These are phyloP conservation scores for Avena sativa DNA, from an alignment of 176 grass and related monocot genomes.

Conservation along the genomic window DNA sequence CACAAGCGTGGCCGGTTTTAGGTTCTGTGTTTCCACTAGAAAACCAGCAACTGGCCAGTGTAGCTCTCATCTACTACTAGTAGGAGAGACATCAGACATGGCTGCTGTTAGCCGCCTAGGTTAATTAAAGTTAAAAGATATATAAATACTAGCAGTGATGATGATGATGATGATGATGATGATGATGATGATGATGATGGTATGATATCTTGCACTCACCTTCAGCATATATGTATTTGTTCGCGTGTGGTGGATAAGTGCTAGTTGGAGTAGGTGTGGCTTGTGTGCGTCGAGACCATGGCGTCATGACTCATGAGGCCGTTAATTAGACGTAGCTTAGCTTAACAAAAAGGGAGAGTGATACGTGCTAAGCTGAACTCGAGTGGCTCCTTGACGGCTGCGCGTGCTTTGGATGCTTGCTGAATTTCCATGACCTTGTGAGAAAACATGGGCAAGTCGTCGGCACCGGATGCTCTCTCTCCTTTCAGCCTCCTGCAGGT, in stretches of 20 bases:
- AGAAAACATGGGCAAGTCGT: constrained; percentile 15
- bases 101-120: no score
- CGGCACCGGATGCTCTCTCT: constrained; percentile 11
- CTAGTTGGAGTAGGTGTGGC: constrained; percentile 32
- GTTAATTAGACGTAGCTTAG: constrained; percentile 5
- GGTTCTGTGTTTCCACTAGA: background rate
- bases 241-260: constrained; percentile 18
- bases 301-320: constrained; percentile 44
- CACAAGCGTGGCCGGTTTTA: no score
- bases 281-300: background rate
- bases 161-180: background rate
- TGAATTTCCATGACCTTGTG: constrained; percentile 28
- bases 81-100: background rate
- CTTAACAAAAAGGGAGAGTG: constrained; percentile 4
- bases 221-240: background rate
- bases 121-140: background rate
- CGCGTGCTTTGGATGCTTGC: constrained; percentile 48
- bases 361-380: no score
- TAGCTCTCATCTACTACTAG: constrained; percentile 1
- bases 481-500: background rate
- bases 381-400: background rate
- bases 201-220: background rate
- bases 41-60: background rate
- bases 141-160: background rate
- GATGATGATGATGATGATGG: background rate